Evolutionary conservation across 73 alveolate species (phyloP), one percentile per base, ranked within the genome.

Genomic region (Paramecium bursaria): DNA sequence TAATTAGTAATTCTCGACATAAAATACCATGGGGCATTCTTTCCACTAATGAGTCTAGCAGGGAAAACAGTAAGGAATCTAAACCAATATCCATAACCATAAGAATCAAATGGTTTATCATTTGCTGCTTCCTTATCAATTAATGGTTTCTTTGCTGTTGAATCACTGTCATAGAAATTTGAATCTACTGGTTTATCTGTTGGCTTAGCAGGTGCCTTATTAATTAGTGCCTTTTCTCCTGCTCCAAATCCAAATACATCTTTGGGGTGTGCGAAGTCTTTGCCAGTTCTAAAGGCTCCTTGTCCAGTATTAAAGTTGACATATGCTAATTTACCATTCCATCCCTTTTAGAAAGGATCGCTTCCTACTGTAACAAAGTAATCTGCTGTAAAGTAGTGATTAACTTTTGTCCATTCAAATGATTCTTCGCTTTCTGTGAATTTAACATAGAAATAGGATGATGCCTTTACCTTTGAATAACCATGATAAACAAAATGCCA

Each of bases 301-400:
- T 74, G 75, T 48, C 86, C 86, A 48, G 31, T 50, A 48, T 74
- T 74, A n/a, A 74, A 49, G 15, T 33, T 27, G 31, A 74, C 50
- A 23, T 19, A 50, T 3, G 86, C 86, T 10, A 74, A 31, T 49
- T 74, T 74, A 48, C 86, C 86, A 74, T 31, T 74, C 7, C 21
- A 27, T 49, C 74, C 73, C 9, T 51, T 51, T 46, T 27, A 50
- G 4, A 29, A 25, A 13, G 77, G 35, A 47, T 74, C 73, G 39
- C 79, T 50, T 48, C 74, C 86, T 2, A 49, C 31, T 10, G 17
- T 29, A 13, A 50, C 35, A 15, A 29, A 50, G 46, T 21, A 74
- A 33, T 27, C 23, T 30, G 22, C 22, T 23, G 73, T 55, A 26
- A 49, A 74, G 53, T 49, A 49, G 75, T 49, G 75, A 11, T 74